These are phyloP conservation scores for Hericium alpestre DNA, from an alignment of 768 basidiomycete genomes.

Conservation along the genomic window DNA sequence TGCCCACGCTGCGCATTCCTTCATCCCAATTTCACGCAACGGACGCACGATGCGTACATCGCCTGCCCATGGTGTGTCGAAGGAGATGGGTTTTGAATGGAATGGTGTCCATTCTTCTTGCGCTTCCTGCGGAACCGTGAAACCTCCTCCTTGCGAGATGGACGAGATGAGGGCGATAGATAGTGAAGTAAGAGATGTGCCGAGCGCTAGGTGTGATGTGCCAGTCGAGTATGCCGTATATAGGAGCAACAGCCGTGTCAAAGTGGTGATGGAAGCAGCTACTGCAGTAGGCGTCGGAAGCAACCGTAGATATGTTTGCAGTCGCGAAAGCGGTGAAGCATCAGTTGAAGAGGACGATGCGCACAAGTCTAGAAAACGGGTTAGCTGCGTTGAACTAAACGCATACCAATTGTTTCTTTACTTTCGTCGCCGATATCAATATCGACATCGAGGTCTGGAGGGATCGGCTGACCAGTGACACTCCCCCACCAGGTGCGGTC, in stretches of 20 bases:
- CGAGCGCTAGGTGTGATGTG: constrained; percentile 71
- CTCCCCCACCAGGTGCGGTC: constrained; percentile 55
- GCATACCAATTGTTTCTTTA: neutral
- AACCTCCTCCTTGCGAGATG: constrained; percentile 70
- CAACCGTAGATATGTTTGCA: constrained; percentile 43
- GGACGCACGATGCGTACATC: constrained; percentile 52
- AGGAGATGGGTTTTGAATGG: constrained; percentile 5
- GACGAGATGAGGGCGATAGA: constrained; percentile 66
- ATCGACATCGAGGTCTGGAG: constrained; percentile 20
- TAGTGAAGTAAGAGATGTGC: constrained; percentile 69
- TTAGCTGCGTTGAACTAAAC: too few species aligned
- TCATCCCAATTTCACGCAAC: constrained; percentile 61
- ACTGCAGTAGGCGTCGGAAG: constrained; percentile 71
- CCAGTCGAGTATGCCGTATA: constrained; percentile 46
- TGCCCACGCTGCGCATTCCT: constrained; percentile 69
- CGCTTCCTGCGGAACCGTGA: constrained; percentile 53
- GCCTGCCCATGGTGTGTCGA: constrained; percentile 6
- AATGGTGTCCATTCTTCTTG: constrained; percentile 57
- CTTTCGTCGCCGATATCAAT: constrained; percentile 49
- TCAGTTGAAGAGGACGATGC: constrained; percentile 2
- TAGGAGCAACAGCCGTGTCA: constrained; percentile 60
- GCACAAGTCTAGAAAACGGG: constrained; percentile 17
- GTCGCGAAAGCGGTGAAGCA: constrained; percentile 21
- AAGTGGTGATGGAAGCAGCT: constrained; percentile 42
- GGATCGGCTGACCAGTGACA: constrained; percentile 25